Conservation (phyloP, 2,329 filamentous ascomycete genomes). For the Claviceps monticola region DNA sequence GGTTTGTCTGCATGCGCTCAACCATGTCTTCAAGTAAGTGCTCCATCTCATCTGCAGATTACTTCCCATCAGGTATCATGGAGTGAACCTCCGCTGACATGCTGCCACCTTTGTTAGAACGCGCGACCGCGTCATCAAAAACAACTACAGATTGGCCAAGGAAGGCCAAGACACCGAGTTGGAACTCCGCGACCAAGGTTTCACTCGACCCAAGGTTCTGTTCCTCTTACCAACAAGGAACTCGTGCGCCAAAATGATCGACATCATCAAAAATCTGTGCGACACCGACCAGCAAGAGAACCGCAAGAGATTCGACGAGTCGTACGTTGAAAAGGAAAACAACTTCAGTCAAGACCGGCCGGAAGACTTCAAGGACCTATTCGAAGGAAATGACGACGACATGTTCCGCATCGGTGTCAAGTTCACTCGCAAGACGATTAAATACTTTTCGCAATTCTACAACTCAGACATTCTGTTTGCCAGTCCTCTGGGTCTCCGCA, state of each 20-base stretch:
- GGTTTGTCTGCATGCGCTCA: conserved; percentile 70
- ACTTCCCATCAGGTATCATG: no score
- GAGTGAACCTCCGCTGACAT: neutral
- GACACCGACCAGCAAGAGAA: conserved; percentile 89
- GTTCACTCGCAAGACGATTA: conserved; percentile 90
- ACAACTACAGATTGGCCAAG: conserved; percentile 66
- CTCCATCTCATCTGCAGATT: neutral
- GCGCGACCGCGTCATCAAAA: conserved; percentile 80
- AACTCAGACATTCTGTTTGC: conserved; percentile 90
- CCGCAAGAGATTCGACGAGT: conserved; percentile 79
- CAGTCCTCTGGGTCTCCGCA: conserved; percentile 76
- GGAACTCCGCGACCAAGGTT: conserved; percentile 83
- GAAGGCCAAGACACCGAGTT: conserved; percentile 49
- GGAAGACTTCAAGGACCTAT: conserved; percentile 77
- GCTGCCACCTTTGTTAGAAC: conserved; percentile 40
- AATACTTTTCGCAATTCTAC: conserved; percentile 92
- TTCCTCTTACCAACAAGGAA: conserved; percentile 83
- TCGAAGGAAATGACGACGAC: conserved; percentile 91
- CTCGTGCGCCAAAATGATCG: conserved; percentile 64
- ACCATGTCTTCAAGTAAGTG: conserved; percentile 74
- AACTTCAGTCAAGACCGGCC: conserved; percentile 62
- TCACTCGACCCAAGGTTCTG: conserved; percentile 85
- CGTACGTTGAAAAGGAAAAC: conserved; percentile 52
- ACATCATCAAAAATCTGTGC: conserved; percentile 62
- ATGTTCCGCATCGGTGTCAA: conserved; percentile 95